Evolutionary conservation across 768 basidiomycete species (phyloP), one percentile per base, ranked within the genome.

Genomic region (Amanita exitialis): DNA sequence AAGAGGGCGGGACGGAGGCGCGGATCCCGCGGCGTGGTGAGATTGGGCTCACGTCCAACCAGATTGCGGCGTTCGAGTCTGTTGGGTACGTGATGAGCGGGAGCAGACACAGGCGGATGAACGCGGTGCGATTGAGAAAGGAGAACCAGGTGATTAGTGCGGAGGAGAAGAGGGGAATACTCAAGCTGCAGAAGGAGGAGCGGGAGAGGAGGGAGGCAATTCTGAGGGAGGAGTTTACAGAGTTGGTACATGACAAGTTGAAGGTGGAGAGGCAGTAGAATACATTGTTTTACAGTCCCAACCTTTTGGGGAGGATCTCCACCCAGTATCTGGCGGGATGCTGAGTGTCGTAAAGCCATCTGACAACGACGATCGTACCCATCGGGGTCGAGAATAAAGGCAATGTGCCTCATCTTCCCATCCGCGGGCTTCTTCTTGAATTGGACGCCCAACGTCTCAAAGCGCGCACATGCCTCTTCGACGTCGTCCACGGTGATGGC

Each of bases 121-220:
- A 98, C 58, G 95, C 96, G 0, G 95, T 99, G 39, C 88, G 96
- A 54, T 89, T 99, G 82, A 74, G 95, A 62, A 98, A 98, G 75
- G 96, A 99, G 73, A 97, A 99, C 71, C 96, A 99, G 69, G 94
- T 98, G 56, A 99, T 99, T 64, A 90, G 86, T 59, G 93, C 95
- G 1, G 96, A 98, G 69, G 96, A 99, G 76, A 98, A 98, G 76
- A 71, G 96, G 30, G 90, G 91, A 32, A 94, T 98, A 53, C 64
- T 98, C 63, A 95, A 96, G 69, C 61, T 97, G 66, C 95, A 97
- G 69, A 86, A 74, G 63, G 95, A 97, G 65, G 96, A 99, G 70
- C 80, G 87, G 65, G 83, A 86, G 66, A 82, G 94, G 69, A 78
- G 91, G 60, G 96, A 99, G 69, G 73, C 84, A 5, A 83, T 92